These are phyloP conservation scores for Apiotrichum sp. DNA, from an alignment of 1,284 basidiomycete species.

Conservation along the genomic window DNA sequence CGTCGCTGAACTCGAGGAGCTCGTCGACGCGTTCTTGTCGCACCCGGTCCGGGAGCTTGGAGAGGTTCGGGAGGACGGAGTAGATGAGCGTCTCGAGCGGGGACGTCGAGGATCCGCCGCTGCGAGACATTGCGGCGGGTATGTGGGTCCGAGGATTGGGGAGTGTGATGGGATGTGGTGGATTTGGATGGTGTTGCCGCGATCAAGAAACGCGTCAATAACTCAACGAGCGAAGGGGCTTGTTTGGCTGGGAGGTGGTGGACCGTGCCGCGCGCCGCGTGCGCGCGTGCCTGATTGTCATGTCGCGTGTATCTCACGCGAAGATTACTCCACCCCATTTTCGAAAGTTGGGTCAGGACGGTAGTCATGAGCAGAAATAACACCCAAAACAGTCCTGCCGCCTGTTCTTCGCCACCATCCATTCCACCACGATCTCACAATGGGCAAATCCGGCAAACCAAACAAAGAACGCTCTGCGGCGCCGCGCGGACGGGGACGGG, in stretches of 20 bases:
- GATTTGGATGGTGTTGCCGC: background rate
- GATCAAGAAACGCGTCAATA: too few species aligned
- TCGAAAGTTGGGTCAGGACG: too few species aligned
- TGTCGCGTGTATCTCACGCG: too few species aligned
- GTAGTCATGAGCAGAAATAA: too few species aligned
- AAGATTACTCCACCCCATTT: too few species aligned
- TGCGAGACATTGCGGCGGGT: background rate
- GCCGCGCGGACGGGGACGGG: conserved; percentile 10
- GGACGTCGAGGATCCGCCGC: background rate
- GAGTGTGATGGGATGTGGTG: background rate
- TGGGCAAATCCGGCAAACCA: conserved; percentile 18
- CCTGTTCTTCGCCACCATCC: background rate
- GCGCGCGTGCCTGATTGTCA: too few species aligned
- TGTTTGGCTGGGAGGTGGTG: too few species aligned
- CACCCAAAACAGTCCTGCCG: too few species aligned
- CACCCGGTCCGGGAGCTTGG: conserved; percentile 14
- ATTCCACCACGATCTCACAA: background rate
- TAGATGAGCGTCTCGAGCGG: conserved; percentile 37
- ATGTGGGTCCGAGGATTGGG: background rate
- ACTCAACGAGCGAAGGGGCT: too few species aligned
- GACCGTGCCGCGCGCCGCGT: background rate
- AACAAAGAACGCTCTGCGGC: conserved; percentile 11
- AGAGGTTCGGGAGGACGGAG: conserved; percentile 30
- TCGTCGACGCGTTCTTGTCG: conserved; percentile 35
- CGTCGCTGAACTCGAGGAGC: conserved; percentile 35